phyloP scores from a whole-genome alignment of 257 asterid genomes.

The Penstemon eatonii region DNA sequence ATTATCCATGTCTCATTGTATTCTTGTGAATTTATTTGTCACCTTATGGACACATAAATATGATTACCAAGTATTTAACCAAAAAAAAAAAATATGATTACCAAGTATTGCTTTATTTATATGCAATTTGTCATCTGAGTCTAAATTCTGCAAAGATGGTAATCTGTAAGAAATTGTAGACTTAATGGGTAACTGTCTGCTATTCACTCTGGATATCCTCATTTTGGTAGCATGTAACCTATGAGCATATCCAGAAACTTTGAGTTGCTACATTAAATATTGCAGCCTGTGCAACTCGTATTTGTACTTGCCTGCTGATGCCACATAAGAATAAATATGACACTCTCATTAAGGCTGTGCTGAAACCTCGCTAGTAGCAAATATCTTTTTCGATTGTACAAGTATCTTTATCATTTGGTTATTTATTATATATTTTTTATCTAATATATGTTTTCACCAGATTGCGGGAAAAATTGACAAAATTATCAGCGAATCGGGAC shows the following conservation, averaged over 20 bases:
- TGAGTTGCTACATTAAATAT: too few species aligned
- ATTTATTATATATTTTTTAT: not conserved
- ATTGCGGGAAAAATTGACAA: conserved; percentile 86
- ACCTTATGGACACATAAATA: conserved; percentile 5
- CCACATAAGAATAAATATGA: too few species aligned
- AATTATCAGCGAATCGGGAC: conserved; percentile 74
- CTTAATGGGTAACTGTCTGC: not conserved
- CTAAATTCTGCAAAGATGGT: not conserved
- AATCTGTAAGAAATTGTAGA: not conserved
- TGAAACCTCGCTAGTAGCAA: conserved; percentile 5
- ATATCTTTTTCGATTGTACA: conserved; percentile 12
- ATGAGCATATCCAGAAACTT: too few species aligned
- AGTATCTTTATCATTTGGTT: not conserved
- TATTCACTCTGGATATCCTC: not conserved
- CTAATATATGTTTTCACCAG: conserved; percentile 41
- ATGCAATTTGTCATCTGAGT: not conserved
- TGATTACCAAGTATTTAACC: not conserved
- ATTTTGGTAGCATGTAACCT: too few species aligned
- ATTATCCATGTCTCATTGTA: conserved; percentile 12
- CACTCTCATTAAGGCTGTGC: too few species aligned
- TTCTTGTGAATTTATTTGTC: conserved; percentile 18
- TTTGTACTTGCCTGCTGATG: too few species aligned
- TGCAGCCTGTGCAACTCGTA: too few species aligned
- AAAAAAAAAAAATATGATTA: not conserved
- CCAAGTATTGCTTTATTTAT: conserved; percentile 10